phyloP scores from a whole-genome alignment of 768 basidiomycete genomes.

The Myochromella boudieri region DNA sequence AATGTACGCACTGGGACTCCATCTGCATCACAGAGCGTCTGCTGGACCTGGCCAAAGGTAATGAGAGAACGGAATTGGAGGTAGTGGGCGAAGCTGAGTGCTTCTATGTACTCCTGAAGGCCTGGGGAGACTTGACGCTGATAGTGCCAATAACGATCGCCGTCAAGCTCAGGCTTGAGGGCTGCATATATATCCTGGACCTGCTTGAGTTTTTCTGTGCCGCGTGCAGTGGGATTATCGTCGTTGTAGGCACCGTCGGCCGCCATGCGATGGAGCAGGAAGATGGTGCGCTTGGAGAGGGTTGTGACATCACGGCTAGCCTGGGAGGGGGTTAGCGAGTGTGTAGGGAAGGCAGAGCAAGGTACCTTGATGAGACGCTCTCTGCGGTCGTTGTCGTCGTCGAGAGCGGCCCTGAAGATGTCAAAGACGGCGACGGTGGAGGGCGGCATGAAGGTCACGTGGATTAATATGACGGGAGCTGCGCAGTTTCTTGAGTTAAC shows the following conservation, averaged over 20 bases:
- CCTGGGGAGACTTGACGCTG: slow-evolving; percentile 75
- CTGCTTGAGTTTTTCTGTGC: slow-evolving; percentile 61
- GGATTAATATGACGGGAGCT: not conserved
- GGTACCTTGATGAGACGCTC: slow-evolving; percentile 88
- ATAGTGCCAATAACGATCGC: slow-evolving; percentile 77
- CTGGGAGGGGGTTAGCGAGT: slow-evolving; percentile 32
- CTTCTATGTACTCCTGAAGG: slow-evolving; percentile 96
- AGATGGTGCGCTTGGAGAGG: slow-evolving; percentile 91
- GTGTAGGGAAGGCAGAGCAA: slow-evolving; percentile 6
- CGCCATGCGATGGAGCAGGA: slow-evolving; percentile 79
- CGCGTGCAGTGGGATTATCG: slow-evolving; percentile 45
- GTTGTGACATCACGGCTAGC: slow-evolving; percentile 86
- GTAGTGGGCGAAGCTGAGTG: slow-evolving; percentile 85
- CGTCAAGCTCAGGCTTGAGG: slow-evolving; percentile 61
- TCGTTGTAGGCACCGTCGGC: slow-evolving; percentile 35
- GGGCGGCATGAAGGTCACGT: slow-evolving; percentile 17
- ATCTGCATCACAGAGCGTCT: slow-evolving; percentile 56
- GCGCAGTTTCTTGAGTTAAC: slow-evolving; percentile 6
- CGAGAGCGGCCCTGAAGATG: slow-evolving; percentile 68
- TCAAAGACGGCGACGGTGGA: slow-evolving; percentile 46
- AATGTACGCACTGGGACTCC: slow-evolving; percentile 59
- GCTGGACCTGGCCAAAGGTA: slow-evolving; percentile 65
- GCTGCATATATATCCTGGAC: slow-evolving; percentile 63
- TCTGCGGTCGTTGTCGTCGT: slow-evolving; percentile 82
- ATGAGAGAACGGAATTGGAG: slow-evolving; percentile 70